These are phyloP conservation scores for Porcisia deanei DNA, from an alignment of 208 protist genomes.

Conservation along the genomic window DNA sequence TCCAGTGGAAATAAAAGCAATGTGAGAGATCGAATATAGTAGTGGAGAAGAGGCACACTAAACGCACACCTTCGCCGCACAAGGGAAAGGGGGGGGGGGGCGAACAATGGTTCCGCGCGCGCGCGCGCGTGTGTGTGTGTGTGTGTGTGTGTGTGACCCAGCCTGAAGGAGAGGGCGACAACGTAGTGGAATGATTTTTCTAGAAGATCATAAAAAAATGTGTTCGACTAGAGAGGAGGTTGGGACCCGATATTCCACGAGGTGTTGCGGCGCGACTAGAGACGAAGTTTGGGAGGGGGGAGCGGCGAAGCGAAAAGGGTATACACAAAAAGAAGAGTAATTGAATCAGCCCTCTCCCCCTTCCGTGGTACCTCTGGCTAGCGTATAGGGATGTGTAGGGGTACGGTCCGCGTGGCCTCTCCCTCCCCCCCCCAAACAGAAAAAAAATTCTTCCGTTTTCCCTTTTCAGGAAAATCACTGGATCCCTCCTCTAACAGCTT, in stretches of 20 bases:
- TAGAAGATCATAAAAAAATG: too few relatives aligned
- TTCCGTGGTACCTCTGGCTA: conserved; percentile 4
- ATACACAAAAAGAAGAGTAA: background rate
- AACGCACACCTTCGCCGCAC: too few relatives aligned
- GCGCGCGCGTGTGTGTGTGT: too few relatives aligned
- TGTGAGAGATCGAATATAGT: too few relatives aligned
- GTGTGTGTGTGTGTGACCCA: too few relatives aligned
- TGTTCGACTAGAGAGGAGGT: too few relatives aligned
- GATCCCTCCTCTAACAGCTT: background rate
- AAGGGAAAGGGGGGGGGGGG: too few relatives aligned
- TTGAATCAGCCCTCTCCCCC: background rate
- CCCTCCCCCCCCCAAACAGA: background rate
- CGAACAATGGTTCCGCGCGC: too few relatives aligned
- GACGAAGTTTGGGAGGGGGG: conserved; percentile 12
- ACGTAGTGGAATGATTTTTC: too few relatives aligned
- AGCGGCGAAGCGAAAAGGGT: background rate
- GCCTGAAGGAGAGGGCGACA: too few relatives aligned
- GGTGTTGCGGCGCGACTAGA: background rate
- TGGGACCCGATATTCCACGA: background rate
- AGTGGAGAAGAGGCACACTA: too few relatives aligned
- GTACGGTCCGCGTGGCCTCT: background rate
- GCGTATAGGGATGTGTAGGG: background rate
- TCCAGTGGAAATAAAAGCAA: too few relatives aligned
- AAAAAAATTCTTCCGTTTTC: background rate
- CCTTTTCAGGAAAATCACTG: background rate